phyloP scores from a whole-genome alignment of 306 rosid genomes.

The Bauhinia variegata region DNA sequence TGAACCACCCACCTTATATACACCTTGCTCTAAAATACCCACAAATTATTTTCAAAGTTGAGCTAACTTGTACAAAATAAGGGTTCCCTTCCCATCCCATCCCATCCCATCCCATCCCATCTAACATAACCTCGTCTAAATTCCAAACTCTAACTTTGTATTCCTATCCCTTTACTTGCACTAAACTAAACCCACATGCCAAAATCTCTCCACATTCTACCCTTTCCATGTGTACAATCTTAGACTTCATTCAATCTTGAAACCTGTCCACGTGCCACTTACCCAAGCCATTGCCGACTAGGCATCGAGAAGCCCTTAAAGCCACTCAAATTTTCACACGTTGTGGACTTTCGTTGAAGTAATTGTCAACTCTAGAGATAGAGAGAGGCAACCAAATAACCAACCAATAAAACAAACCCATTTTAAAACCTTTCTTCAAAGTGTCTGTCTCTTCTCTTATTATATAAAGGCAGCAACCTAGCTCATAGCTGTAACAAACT shows the following conservation, averaged over 20 bases:
- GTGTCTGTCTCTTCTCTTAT: constrained; percentile 12
- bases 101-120: too few species aligned
- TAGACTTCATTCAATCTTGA: constrained; percentile 28
- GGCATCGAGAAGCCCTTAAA: constrained; percentile 27
- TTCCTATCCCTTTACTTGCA: too few species aligned
- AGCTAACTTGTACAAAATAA: constrained; percentile 40
- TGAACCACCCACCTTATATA: constrained; percentile 47
- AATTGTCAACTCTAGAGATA: constrained; percentile 53
- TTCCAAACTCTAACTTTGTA: constrained; percentile 14
- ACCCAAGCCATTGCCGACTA: constrained; percentile 35
- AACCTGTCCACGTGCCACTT: constrained; percentile 42
- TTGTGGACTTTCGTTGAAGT: constrained; percentile 40
- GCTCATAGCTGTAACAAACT: constrained; percentile 4
- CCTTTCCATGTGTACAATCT: too few species aligned
- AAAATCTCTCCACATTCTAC: background rate
- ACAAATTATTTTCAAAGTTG: background rate
- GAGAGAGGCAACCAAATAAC: constrained; percentile 58
- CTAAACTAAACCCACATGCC: too few species aligned
- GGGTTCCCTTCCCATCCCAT: too few species aligned
- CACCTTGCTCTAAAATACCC: constrained; percentile 1
- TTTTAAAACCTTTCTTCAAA: constrained; percentile 16
- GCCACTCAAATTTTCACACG: constrained; percentile 56
- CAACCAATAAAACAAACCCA: constrained; percentile 53
- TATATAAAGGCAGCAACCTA: constrained; percentile 19
- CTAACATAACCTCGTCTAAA: constrained; percentile 44